Base-by-base conservation (phyloP, 2,329 filamentous ascomycete genomes). In the Rutstroemia sp. region DNA sequence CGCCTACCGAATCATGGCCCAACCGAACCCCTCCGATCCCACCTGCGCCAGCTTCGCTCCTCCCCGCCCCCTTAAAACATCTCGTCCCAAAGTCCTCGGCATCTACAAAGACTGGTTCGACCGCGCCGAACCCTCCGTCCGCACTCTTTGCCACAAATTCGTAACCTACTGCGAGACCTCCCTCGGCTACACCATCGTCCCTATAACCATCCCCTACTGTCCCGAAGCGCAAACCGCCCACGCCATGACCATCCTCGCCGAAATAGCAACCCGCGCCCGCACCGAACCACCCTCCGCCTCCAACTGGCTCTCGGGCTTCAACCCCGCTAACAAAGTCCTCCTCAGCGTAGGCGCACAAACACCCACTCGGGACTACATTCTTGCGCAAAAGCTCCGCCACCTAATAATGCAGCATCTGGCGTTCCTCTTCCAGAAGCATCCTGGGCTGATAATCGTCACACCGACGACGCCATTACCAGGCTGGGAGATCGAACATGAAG, bases 391-490 rank as follows among this genome's bases (percentile, higher is more conserved):
- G 63, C 71, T 96, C 30, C 84, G 92, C 25, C 80, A 83, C 38
- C 73, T 92, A 38, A 73, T 92, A 54, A 95, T 95, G 89, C 77
- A 80, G 38, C 89, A 95, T 71, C 75, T 95, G 10, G 81, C 88
- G 0, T 76, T 79, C 63, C 74, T 95, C 1, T 96, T 84, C 73
- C 73, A 81, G 62, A 73, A 78, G 56, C 72, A 95, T 46, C 88
- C 89, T 0, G 88, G 87, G 23, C 73, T 96, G 58, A 73, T 96
- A 37, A 83, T 96, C 58, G 73, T 95, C 44, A 87, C 87, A 2
- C 92, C 92, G 0, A 91, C 89, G 1, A 82, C 83, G 3, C 88
- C 91, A 0, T 80, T 87, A 58, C 77, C 83, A 0, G 91, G 91
- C 10, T 95, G 88, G 87, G 60, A 65, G 4, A 80, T 81, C 44